Percentiles rank a stretch among this genome's conserved stretches.
Conservation (phyloP, 352 stramenopile genomes). For the Phytophthora nicotianae region DNA sequence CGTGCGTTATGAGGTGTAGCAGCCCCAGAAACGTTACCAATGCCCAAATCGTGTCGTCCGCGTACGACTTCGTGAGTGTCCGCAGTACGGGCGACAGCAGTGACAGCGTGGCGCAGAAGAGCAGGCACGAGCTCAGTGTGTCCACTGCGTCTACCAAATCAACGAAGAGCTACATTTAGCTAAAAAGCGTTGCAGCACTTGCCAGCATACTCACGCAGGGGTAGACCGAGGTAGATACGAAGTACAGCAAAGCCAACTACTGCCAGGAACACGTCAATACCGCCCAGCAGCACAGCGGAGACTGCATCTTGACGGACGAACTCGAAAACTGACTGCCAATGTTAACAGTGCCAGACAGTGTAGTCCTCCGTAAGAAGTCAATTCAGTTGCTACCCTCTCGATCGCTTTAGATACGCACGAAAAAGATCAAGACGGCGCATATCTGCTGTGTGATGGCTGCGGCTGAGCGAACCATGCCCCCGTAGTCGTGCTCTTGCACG, state of each 20-base stretch:
- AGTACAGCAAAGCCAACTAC: slow-evolving; percentile 63
- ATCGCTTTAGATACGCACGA: slow-evolving; percentile 41
- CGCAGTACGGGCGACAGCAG: slow-evolving; percentile 90
- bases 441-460: slow-evolving; percentile 91
- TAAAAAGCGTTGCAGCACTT: background rate
- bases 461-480: slow-evolving; percentile 82
- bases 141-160: slow-evolving; percentile 46
- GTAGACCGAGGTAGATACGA: slow-evolving; percentile 41
- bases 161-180: background rate
- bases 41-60: slow-evolving; percentile 92
- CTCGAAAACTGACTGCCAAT: slow-evolving; percentile 69
- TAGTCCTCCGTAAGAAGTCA: background rate
- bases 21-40: slow-evolving; percentile 76
- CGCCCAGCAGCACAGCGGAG: slow-evolving; percentile 58
- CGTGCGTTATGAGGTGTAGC: slow-evolving; percentile 90
- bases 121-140: slow-evolving; percentile 68
- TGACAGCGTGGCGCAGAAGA: slow-evolving; percentile 85
- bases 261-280: slow-evolving; percentile 63
- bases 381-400: background rate
- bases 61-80: slow-evolving; percentile 90
- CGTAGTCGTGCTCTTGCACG: slow-evolving; percentile 84
- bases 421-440: slow-evolving; percentile 88
- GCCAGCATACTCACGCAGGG: slow-evolving; percentile 39
- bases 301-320: slow-evolving; percentile 64
- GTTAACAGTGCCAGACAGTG: background rate